Evolutionary conservation across 176 grass and related monocot genomes (phyloP).

Genomic region (Oryza officinalis): DNA sequence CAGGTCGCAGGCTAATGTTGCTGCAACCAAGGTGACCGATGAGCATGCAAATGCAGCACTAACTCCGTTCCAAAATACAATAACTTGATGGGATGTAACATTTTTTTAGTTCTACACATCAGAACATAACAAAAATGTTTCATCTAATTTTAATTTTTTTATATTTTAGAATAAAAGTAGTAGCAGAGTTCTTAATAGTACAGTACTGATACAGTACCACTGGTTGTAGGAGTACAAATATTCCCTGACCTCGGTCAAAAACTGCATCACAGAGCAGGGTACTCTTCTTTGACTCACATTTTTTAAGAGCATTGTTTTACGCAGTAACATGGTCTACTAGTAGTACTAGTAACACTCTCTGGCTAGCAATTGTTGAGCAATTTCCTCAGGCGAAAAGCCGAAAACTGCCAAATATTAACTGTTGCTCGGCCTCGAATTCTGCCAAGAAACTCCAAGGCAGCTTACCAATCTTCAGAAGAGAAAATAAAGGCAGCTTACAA

Average conservation of each 20-base stretch:
- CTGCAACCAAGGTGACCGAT: not conserved
- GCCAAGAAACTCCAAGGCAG: conserved; percentile 22
- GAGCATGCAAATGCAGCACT: too few relatives aligned
- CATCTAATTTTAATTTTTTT: too few relatives aligned
- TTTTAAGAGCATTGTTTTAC: not conserved
- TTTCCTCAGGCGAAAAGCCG: not conserved
- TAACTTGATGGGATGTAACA: too few relatives aligned
- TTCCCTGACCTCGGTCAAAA: conserved; percentile 24
- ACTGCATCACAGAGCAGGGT: not conserved
- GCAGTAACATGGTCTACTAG: not conserved
- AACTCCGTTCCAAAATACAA: too few relatives aligned
- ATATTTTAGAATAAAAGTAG: too few relatives aligned
- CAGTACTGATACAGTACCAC: too few relatives aligned
- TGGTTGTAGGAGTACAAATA: conserved; percentile 3
- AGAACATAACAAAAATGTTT: too few relatives aligned
- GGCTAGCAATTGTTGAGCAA: not conserved
- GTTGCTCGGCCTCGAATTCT: conserved; percentile 9
- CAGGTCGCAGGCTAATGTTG: conserved; percentile 26
- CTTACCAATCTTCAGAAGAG: conserved; percentile 13
- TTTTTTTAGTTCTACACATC: too few relatives aligned
- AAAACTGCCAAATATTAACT: not conserved
- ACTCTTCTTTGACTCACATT: conserved; percentile 16
- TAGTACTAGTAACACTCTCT: too few relatives aligned
- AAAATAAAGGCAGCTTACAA: conserved; percentile 27
- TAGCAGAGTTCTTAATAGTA: too few relatives aligned